phyloP scores from a whole-genome alignment of 768 basidiomycete genomes.

The Lyophyllum shimeji region DNA sequence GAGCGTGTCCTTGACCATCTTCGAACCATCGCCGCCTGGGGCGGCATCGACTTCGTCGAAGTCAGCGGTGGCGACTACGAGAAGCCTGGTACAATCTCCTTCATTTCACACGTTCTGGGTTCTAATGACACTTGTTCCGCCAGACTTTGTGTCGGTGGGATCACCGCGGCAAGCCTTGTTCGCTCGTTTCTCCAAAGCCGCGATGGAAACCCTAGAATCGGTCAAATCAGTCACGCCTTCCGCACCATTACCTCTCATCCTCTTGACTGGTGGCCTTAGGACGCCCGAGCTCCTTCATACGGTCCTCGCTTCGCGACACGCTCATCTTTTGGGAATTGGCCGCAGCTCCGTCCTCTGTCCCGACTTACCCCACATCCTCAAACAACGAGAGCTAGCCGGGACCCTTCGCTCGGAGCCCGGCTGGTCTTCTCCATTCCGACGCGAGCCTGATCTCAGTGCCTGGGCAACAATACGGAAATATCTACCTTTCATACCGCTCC shows the following conservation, averaged over 20 bases:
- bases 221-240: conserved; percentile 24
- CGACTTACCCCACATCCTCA: conserved; percentile 47
- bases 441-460: conserved; percentile 33
- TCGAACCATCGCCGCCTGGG: conserved; percentile 59
- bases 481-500: conserved; percentile 50
- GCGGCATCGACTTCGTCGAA: conserved; percentile 78
- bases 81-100: conserved; percentile 53
- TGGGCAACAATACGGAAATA: conserved; percentile 26
- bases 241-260: conserved; percentile 51
- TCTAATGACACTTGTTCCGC: neutral
- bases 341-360: conserved; percentile 66
- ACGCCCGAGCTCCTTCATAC: conserved; percentile 53
- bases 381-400: conserved; percentile 16
- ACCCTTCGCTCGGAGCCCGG: conserved; percentile 2
- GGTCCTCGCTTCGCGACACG: conserved; percentile 53
- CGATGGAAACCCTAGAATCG: conserved; percentile 43
- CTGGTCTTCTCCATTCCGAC: conserved; percentile 34
- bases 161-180: conserved; percentile 73
- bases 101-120: neutral
- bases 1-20: conserved; percentile 62
- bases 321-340: conserved; percentile 78
- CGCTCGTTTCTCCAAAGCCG: conserved; percentile 59
- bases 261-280: conserved; percentile 81
- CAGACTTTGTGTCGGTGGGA: conserved; percentile 44
- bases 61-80: conserved; percentile 89